A percentile compares a stretch with the other conserved stretches of the same genome.
Evolutionary conservation across 768 basidiomycete species (phyloP).

Genomic region (Termitomyces heimii): DNA sequence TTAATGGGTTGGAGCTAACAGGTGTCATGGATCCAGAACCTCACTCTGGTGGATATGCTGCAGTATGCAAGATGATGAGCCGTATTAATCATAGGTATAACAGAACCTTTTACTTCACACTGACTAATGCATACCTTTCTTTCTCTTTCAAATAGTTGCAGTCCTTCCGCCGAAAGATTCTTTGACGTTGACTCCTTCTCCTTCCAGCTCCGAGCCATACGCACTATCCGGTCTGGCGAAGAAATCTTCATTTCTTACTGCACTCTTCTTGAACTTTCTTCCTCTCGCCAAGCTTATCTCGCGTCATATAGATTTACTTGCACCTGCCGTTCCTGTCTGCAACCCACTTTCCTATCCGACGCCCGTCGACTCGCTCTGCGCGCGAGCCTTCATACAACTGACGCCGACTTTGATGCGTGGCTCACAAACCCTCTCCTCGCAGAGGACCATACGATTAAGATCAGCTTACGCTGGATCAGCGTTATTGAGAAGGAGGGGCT

Average conservation of each 20-base stretch:
- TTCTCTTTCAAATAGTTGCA: slow-evolving; percentile 17
- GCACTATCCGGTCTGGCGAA: slow-evolving; percentile 23
- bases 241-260: slow-evolving; percentile 26
- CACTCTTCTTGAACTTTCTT: slow-evolving; percentile 10
- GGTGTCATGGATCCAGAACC: slow-evolving; percentile 16
- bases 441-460: slow-evolving; percentile 15
- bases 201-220: slow-evolving; percentile 19
- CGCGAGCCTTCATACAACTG: slow-evolving; percentile 9
- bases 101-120: background rate
- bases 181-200: slow-evolving; percentile 27
- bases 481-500: slow-evolving; percentile 14
- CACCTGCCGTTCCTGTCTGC: slow-evolving; percentile 18
- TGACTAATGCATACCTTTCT: background rate
- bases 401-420: slow-evolving; percentile 11
- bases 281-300: slow-evolving; percentile 20
- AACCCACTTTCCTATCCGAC: slow-evolving; percentile 18
- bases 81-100: slow-evolving; percentile 32
- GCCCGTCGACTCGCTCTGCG: slow-evolving; percentile 14
- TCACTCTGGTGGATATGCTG: slow-evolving; percentile 15
- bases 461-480: slow-evolving; percentile 13
- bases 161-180: slow-evolving; percentile 19
- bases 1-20: slow-evolving; percentile 23
- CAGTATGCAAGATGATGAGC: slow-evolving; percentile 23
- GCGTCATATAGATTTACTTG: slow-evolving; percentile 23
- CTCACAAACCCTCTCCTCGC: slow-evolving; percentile 9